Base-by-base conservation (phyloP, 208 protist species). In the Leishmania aethiopica region DNA sequence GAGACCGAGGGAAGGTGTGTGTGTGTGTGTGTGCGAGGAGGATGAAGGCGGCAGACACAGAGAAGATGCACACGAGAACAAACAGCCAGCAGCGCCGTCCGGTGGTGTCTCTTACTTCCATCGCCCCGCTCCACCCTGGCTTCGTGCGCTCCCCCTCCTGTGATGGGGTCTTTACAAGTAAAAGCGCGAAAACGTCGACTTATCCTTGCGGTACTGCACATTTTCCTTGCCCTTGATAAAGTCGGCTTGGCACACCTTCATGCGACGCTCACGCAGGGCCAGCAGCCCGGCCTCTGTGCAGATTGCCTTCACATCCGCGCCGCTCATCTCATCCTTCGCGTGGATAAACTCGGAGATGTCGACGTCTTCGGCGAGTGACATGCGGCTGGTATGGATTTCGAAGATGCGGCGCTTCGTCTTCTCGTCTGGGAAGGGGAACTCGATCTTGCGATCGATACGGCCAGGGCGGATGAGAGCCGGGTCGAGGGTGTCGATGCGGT, bases 361-460 rank as follows among this genome's bases (percentile, higher is more conserved):
- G 8, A 99, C 99, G 89, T 99, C 99, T n/a, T 98, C 93, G 17
- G 95, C 94, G 3, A 99, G 90, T 64, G 93, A 99, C 99, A 99
- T 99, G 78, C 97, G 99, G 75, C 91, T 93, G 2, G 99, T 99
- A 91, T 99, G 99, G 82, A 99, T 99, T 64, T 99, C 92, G 88
- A 99, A 99, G 83, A 99, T 99, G 84, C 98, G 97, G 73, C 96
- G 96, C 85, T 99, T 99, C 22, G 99, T 99, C 81, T 99, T 99
- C 51, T 99, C 95, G 82, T 99, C 99, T 7, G 99, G 99, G 59
- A 99, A 96, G 19, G 99, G 99, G 88, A 99, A 99, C 86, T 99
- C 99, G 81, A 99, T 99, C 91, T 99, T 99, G 69, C 99, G 90
- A 86, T 99, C 99, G 84, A 99, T 99, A 85, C 99, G 98, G 55